Evolutionary conservation across 1,284 basidiomycete species (phyloP), one percentile per base, ranked within the genome.

Genomic region (Malassezia equina): DNA sequence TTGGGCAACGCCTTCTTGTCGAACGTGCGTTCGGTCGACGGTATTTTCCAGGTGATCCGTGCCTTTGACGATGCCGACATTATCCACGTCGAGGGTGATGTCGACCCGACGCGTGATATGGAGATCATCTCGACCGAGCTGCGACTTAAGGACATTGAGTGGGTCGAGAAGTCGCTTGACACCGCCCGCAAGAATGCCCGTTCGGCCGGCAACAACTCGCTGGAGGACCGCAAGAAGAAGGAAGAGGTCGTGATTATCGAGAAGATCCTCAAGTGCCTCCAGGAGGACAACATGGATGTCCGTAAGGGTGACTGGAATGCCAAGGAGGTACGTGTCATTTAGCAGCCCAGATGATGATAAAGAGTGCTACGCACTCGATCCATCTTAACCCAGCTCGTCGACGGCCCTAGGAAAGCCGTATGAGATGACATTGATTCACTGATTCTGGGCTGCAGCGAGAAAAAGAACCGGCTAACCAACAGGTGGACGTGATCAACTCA

Each of bases 1-100:
- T 84, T 99, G 45, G 94, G 94, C 44, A 99, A 99, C 76, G 85
- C 90, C 40, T 99, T 99, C 81, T 79, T 99, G 77, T 90, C 89
- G 29, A 90, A 98, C 76, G 93, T 99, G 47, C 86, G 94, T 58
- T 87, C 93, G 23, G 94, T 98, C 61, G 94, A 99, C 75, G 94
- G 94, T 73, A 99, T 99, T 76, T 98, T 98, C 81, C 94, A 98
- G 77, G 85, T 96, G 61, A 85, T 98, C 53, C 88, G 94, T 66
- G 90, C 91, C 7, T 99, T 99, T 75, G 93, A 96, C 74, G 94
- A 99, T 71, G 86, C 90, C 32, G 94, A 99, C 74, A 90, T 99
- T 75, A 96, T 89, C 65, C 94, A 99, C 77, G 94, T 98, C 67
- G 94, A 98, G 77, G 94, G 94, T 50, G 94, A 98, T 65, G 90